Percentiles rank a stretch among this genome's conserved stretches.
These are phyloP conservation scores for Leccinum subtestaceum DNA, from an alignment of 768 basidiomycete genomes.

Conservation along the genomic window DNA sequence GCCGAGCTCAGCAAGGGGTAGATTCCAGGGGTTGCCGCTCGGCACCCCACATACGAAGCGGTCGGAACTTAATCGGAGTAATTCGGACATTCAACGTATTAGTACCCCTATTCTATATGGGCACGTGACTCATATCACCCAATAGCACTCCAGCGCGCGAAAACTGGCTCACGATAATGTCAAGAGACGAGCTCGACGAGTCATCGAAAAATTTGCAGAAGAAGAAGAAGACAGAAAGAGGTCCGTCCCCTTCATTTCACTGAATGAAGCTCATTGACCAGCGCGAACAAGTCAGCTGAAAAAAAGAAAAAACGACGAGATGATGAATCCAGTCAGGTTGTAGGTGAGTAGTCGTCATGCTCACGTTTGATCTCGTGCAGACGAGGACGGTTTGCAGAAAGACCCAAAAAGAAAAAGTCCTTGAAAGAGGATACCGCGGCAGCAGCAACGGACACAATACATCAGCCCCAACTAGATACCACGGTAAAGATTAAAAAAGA, in stretches of 20 bases:
- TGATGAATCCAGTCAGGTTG: neutral
- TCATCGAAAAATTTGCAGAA: neutral
- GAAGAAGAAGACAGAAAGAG: conserved; percentile 13
- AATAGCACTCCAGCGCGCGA: no score
- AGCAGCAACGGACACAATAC: neutral
- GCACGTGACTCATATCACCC: no score
- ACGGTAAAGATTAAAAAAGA: neutral
- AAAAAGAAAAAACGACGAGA: conserved; percentile 37
- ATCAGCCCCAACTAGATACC: neutral
- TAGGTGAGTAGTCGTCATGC: neutral
- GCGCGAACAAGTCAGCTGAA: conserved; percentile 12
- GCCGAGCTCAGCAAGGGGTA: no score
- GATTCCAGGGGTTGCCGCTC: no score
- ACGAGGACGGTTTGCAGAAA: conserved; percentile 1
- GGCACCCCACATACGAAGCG: no score
- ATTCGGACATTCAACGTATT: no score
- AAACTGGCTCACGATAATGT: neutral
- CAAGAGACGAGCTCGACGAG: neutral
- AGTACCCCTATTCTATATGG: no score
- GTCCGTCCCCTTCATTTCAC: conserved; percentile 12
- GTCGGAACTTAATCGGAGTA: no score
- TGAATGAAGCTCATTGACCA: conserved; percentile 6
- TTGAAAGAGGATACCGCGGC: neutral
- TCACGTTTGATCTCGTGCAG: neutral
- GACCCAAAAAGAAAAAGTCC: conserved; percentile 11